Base-by-base conservation (phyloP, 1,284 basidiomycete genomes). In the Cutaneotrichosporon mucoides region DNA sequence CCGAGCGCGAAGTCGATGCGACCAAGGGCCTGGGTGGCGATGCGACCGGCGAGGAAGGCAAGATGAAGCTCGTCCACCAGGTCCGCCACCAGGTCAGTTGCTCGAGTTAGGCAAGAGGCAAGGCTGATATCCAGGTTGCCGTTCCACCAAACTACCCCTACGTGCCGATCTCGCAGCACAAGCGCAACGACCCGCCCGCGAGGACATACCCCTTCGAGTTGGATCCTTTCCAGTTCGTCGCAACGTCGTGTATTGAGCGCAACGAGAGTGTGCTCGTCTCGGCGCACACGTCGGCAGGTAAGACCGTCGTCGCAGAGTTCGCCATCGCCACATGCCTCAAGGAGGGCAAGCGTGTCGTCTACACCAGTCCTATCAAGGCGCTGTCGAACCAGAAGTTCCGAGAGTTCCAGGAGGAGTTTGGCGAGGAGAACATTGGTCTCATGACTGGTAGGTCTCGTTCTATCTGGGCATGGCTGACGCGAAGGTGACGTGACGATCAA, bases 341-440 rank as follows among this genome's bases (percentile, higher is more conserved):
- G 70, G 93, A 97, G 79, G 76, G 76, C n/a, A 67, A 75, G 62
- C 84, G 96, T 76, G 94, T 99, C 61, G 97, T 99, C 62, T 99
- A 99, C 80, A 99, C 96, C 15, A 93, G 90, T 83, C 96, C 96
- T 57, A 99, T 99, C 82, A 99, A 99, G 86, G 93, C 94, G 3
- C 81, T 99, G 66, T 96, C 92, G 71, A 97, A 99, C 76, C 95
- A 99, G 78, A 99, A 99, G 80, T 99, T 96, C 78, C 88, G 96
- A 74, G 96, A 99, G 78, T 90, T 99, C 86, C 81, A 90, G 40
- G 93, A 91, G 53, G 91, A 93, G 70, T 99, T 99, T 77, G 90
- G 92, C 33, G 95, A 99, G 72, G 57, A 59, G 45, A 53, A 61
- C 34, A 96, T 99, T 49, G 96, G 96, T 15, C 83, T 99, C 35